phyloP scores from a whole-genome alignment of 2,329 filamentous ascomycete species.

The Bipolaris cookei region DNA sequence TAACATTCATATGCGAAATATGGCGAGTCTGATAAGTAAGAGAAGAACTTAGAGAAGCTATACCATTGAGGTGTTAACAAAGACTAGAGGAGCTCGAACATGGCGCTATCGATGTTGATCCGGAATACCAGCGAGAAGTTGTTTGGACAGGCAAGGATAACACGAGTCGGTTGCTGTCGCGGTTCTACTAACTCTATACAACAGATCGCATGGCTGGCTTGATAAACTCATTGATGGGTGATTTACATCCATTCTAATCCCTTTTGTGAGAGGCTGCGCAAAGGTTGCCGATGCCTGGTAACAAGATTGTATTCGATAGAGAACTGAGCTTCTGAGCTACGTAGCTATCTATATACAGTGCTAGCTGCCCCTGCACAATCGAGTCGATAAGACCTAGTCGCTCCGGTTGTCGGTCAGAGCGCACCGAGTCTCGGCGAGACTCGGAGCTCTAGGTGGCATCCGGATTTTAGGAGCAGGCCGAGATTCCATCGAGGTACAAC shows the following conservation, averaged over 20 bases:
- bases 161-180: not conserved
- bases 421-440: too few species aligned
- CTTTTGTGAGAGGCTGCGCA: too few species aligned
- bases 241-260: not conserved
- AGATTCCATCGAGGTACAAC: too few species aligned
- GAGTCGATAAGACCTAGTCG: too few species aligned
- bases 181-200: constrained; percentile 11
- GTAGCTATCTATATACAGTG: too few species aligned
- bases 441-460: too few species aligned
- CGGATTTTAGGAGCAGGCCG: too few species aligned
- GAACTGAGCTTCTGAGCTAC: too few species aligned
- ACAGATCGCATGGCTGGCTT: constrained; percentile 46
- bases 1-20: constrained; percentile 24
- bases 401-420: too few species aligned
- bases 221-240: constrained; percentile 46
- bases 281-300: too few species aligned
- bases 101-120: constrained; percentile 49
- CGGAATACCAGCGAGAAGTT: constrained; percentile 56
- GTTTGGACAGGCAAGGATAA: constrained; percentile 49
- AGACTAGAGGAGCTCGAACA: constrained; percentile 29
- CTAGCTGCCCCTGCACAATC: too few species aligned
- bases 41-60: not conserved
- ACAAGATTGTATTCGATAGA: too few species aligned
- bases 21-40: constrained; percentile 38
- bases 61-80: constrained; percentile 6